Evolutionary conservation across 2,329 filamentous ascomycete species (phyloP), one percentile per base, ranked within the genome.

Genomic region (Aureobasidium subglaciale): DNA sequence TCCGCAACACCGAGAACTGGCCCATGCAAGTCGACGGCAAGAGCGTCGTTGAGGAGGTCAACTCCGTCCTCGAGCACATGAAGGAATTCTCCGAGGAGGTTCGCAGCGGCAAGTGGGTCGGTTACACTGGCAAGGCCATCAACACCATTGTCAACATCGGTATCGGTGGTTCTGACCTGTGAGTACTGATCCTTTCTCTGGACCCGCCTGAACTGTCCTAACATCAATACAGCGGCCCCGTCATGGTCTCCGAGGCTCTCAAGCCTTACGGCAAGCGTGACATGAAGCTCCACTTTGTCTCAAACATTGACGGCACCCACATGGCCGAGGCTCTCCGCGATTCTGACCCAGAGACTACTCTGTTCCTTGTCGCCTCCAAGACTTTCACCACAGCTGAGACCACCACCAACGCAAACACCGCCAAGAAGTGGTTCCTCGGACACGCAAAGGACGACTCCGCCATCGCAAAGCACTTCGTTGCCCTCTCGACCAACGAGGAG

Each of bases 301-400:
- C 92, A 78, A 99, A 99, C 82, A 97, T 99, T 70, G 93, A 99
- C 71, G 93, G 93, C 63, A 99, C 93, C 55, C 93, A 99, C 78
- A 90, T 97, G 71, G 88, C 90, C 45, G 93, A 99, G 77, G 91
- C 93, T 49, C 83, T 97, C 59, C 86, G 84, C 69, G 76, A 85
- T 66, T 95, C 92, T 8, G 85, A 99, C 72, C 92, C 92, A 46
- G 93, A 99, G 78, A 96, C 92, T 45, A 96, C 93, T n/a, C 87
- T 99, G 61, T 97, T 99, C 86, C 82, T 99, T 64, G 84, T 99
- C 65, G 93, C 93, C 56, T 97, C 92, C 74, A 99, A 99, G 86
- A 99, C 93, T 61, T 99, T 99, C 76, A 99, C 93, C 61, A 99
- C 93, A 9, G 93, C 93, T 58, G 93, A 99, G 82, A 99, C 93